These are phyloP conservation scores for Cephaloascus albidus DNA, from an alignment of 805 yeast genomes.

Conservation along the genomic window DNA sequence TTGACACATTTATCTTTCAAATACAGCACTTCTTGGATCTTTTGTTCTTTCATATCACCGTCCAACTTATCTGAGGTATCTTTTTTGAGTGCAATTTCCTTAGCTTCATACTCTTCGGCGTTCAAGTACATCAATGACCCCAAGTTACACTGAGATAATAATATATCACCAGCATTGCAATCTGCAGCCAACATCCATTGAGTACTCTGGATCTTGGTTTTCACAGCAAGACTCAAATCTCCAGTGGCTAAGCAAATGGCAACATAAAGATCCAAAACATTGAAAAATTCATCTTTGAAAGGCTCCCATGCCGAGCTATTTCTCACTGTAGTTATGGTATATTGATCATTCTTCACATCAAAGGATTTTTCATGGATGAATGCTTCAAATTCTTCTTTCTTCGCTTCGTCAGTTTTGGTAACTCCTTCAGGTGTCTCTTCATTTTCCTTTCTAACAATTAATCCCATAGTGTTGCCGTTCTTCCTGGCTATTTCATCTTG, in stretches of 20 bases:
- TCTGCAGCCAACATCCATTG: constrained; percentile 71
- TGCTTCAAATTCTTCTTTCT: background rate
- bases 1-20: constrained; percentile 16
- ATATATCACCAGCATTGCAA: constrained; percentile 51
- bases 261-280: constrained; percentile 66
- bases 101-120: constrained; percentile 52
- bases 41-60: constrained; percentile 22
- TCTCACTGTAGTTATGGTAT: constrained; percentile 9
- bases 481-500: constrained; percentile 48
- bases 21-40: constrained; percentile 15
- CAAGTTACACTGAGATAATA: constrained; percentile 58
- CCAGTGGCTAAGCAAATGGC: constrained; percentile 64
- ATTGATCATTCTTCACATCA: background rate
- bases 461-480: background rate
- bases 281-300: constrained; percentile 69
- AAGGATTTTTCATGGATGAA: background rate
- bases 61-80: constrained; percentile 12
- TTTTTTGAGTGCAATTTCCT: constrained; percentile 21
- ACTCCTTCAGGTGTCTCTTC: constrained; percentile 14
- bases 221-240: constrained; percentile 52
- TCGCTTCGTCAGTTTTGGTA: background rate
- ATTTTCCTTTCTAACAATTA: constrained; percentile 18
- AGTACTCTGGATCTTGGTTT: constrained; percentile 53
- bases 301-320: constrained; percentile 57
- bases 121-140: constrained; percentile 63